phyloP scores from a whole-genome alignment of 257 asterid genomes.

The Solanum corneliomulleri region DNA sequence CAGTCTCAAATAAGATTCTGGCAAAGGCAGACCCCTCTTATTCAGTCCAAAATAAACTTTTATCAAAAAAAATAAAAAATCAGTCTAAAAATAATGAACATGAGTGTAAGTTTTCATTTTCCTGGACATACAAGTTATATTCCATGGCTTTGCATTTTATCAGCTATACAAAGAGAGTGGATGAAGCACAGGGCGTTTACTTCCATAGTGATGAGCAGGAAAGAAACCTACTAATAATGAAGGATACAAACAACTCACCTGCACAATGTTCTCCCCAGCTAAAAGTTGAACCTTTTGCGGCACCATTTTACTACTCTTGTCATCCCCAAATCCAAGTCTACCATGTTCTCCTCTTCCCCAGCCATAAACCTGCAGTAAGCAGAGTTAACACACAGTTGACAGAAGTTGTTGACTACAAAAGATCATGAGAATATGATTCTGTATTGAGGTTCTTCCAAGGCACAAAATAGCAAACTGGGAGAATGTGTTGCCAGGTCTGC shows the following conservation, averaged over 20 bases:
- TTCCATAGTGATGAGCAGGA: neutral
- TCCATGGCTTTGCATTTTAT: neutral
- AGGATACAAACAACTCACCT: constrained; percentile 33
- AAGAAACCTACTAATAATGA: neutral
- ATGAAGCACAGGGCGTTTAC: neutral
- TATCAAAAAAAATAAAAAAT: neutral
- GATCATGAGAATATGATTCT: neutral
- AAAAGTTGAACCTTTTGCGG: constrained; percentile 93
- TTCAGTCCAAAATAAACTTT: neutral
- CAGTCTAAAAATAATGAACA: neutral
- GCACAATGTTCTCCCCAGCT: constrained; percentile 76
- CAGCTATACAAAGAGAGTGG: neutral
- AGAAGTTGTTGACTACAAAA: neutral
- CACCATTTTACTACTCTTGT: constrained; percentile 99
- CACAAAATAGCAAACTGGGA: neutral
- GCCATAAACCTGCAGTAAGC: constrained; percentile 61
- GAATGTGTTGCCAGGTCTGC: neutral
- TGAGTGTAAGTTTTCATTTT: neutral
- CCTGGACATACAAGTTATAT: neutral
- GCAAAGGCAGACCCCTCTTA: neutral
- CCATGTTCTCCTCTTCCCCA: constrained; percentile 99
- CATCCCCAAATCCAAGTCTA: constrained; percentile 98
- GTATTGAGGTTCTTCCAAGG: neutral
- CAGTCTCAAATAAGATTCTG: neutral
- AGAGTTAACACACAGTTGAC: neutral